Conservation (phyloP, 768 basidiomycete species). For the Mycena capillaripes region DNA sequence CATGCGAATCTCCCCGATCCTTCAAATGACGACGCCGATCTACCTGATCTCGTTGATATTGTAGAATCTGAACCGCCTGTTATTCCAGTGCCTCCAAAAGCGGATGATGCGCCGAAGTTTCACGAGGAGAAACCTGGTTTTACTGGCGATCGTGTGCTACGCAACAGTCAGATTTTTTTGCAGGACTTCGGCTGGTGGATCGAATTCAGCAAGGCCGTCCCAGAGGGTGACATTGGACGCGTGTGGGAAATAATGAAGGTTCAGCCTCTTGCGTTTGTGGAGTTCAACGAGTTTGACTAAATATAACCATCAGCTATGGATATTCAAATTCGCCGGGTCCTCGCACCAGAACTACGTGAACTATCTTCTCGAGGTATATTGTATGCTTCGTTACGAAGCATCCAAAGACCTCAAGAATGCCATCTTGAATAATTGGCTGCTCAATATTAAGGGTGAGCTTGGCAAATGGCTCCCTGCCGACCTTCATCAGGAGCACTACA, state of each 20-base stretch:
- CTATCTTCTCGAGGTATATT: neutral
- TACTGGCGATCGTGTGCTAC: neutral
- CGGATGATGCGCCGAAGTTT: neutral
- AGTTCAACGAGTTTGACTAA: no score
- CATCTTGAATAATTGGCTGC: neutral
- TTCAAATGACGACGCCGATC: neutral
- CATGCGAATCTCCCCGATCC: no score
- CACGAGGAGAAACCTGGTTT: neutral
- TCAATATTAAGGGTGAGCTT: neutral
- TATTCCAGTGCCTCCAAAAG: neutral
- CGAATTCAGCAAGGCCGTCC: neutral
- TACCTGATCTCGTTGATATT: neutral
- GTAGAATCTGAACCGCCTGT: neutral
- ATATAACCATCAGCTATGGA: neutral
- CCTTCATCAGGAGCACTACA: neutral
- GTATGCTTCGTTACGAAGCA: neutral
- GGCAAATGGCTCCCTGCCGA: neutral
- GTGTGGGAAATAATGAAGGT: neutral
- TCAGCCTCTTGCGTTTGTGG: no score
- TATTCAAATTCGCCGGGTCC: neutral
- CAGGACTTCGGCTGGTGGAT: neutral
- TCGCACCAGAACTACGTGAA: neutral
- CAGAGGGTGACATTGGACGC: neutral
- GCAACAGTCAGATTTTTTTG: slow-evolving; percentile 2
- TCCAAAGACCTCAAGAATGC: neutral